These are phyloP conservation scores for Incumbomyces delicatus DNA, from an alignment of 2,329 filamentous ascomycete species.

Conservation along the genomic window DNA sequence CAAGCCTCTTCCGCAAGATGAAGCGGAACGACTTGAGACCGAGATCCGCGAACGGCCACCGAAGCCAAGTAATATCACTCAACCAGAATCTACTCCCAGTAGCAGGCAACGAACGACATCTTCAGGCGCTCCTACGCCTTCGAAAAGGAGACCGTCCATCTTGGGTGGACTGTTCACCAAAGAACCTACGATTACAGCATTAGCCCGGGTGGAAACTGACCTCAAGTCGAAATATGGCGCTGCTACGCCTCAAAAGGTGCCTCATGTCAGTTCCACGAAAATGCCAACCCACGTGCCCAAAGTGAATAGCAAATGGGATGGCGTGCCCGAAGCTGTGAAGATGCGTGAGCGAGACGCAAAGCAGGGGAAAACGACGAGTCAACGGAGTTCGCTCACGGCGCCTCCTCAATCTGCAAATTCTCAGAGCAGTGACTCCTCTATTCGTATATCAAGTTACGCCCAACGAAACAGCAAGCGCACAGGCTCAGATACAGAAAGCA, in stretches of 20 bases:
- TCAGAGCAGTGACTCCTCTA: conserved; percentile 1
- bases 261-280: conserved; percentile 34
- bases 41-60: not conserved
- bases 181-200: conserved; percentile 39
- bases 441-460: not conserved
- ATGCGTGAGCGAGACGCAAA: conserved; percentile 21
- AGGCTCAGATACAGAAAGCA: not conserved
- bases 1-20: conserved; percentile 1
- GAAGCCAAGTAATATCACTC: not conserved
- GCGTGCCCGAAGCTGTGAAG: conserved; percentile 36
- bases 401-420: conserved; percentile 3
- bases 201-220: conserved; percentile 35
- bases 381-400: conserved; percentile 2
- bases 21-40: not conserved
- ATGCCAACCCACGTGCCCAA: conserved; percentile 41
- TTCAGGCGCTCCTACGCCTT: not conserved
- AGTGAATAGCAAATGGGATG: conserved; percentile 47
- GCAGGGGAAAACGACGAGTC: conserved; percentile 9
- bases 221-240: conserved; percentile 29
- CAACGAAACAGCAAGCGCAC: not conserved
- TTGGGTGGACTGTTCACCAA: conserved; percentile 40
- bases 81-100: not conserved
- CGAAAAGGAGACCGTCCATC: conserved; percentile 27
- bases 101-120: not conserved
- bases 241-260: conserved; percentile 27